Conservation (phyloP, 495 filamentous ascomycete species). For the Xylaria acuta region DNA sequence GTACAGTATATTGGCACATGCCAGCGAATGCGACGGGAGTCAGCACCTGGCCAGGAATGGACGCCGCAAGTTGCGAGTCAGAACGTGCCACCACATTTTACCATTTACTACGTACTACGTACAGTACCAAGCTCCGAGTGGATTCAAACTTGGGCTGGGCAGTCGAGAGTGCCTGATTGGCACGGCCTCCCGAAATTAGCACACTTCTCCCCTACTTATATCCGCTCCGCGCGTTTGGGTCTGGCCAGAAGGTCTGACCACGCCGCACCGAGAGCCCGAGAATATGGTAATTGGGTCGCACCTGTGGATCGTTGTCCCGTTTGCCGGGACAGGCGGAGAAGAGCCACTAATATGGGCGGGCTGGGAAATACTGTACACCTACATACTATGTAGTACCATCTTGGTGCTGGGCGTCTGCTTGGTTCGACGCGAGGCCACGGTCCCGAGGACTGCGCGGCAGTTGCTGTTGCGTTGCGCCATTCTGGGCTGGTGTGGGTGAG, state of each 20-base stretch:
- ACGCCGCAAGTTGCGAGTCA: background rate
- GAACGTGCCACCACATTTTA: background rate
- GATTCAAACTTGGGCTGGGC: background rate
- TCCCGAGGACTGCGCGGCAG: slow-evolving; percentile 11
- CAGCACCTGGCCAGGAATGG: background rate
- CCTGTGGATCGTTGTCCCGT: slow-evolving; percentile 18
- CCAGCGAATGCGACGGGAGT: background rate
- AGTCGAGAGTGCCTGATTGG: slow-evolving; percentile 4
- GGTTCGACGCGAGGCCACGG: background rate
- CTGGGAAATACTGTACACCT: background rate
- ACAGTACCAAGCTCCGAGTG: background rate
- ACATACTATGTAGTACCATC: background rate
- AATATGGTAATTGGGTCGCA: slow-evolving; percentile 21
- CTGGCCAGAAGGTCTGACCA: background rate
- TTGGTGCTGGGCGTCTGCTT: background rate
- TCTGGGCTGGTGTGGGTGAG: slow-evolving; percentile 14
- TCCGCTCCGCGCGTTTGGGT: background rate
- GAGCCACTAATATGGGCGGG: background rate
- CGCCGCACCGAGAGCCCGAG: slow-evolving; percentile 1
- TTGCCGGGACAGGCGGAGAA: slow-evolving; percentile 20
- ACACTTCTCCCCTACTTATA: background rate
- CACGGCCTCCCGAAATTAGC: slow-evolving; percentile 19
- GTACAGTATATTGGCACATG: background rate
- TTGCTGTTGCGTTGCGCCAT: background rate
- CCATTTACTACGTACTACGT: too few species aligned